Base-by-base conservation (phyloP, 2,329 filamentous ascomycete genomes). In the Stromatinia cepivora region DNA sequence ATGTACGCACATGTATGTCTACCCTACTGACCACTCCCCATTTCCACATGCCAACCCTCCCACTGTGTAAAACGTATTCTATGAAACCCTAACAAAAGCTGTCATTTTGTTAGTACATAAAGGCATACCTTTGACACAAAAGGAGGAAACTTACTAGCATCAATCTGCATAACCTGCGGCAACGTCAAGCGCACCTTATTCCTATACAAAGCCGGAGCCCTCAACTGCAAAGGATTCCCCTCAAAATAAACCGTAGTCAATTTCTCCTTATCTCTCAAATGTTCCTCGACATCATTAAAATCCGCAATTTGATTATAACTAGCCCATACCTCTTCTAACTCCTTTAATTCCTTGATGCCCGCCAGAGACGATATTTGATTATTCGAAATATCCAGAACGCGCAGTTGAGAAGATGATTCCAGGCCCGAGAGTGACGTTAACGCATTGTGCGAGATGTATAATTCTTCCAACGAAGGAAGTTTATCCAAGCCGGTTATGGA, bases 371-470 rank as follows among this genome's bases (percentile, higher is more conserved):
- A 81, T 74, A 99, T 87, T 75, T 90, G 87, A 79, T 99, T 99
- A 79, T 93, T 93, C 72, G 92, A 94, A 72, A 99, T 90, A 78
- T 99, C 95, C 58, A 99, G 83, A 9, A 94, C 88, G 46, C 88
- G 88, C 52, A 99, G 86, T 0, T 88, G 87, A 4, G 82, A 79
- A 77, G 90, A 62, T 90, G 70, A 82, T 78, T 75, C 87, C 3
- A 98, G 84, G 0, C 93, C 93, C 2, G 88, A 85, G 15, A 98
- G 85, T 1, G 88, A 87, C 25, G 89, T 89, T 59, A 99, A 85
- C n/a, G 90, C 88, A 79, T 99, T 99, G 84, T 99, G 93, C 7
- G 93, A 96, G 74, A 98, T 90, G 81, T 99, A 97, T 17, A 99
- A 86, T 80, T 99, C 95, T 80, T 97, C 92, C 0, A 99, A 88